A percentile compares a stretch with the other conserved stretches of the same genome.
Conservation (phyloP, 2,329 filamentous ascomycete genomes). For the Curvularia hawaiiensis region DNA sequence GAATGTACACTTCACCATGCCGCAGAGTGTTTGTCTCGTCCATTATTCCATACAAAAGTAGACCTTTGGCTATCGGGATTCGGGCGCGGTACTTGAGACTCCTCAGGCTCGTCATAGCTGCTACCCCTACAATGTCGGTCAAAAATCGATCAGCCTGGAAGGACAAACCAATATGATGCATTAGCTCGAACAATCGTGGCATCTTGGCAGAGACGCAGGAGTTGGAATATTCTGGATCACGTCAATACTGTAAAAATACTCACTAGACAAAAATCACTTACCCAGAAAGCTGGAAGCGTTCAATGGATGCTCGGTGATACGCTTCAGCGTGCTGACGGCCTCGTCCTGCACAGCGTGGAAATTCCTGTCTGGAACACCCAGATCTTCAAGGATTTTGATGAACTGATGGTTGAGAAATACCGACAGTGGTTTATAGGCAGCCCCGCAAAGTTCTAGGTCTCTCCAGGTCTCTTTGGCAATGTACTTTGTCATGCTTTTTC, state of each 20-base stretch:
- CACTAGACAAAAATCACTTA: conserved; percentile 7
- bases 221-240: conserved; percentile 55
- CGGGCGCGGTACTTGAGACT: conserved; percentile 79
- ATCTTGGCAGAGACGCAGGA: conserved; percentile 67
- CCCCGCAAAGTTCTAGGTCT: conserved; percentile 74
- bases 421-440: conserved; percentile 68
- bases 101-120: conserved; percentile 72
- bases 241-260: not conserved
- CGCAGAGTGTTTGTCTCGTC: conserved; percentile 75
- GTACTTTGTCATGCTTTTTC: conserved; percentile 83
- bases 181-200: conserved; percentile 64
- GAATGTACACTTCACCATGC: conserved; percentile 72
- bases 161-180: conserved; percentile 64
- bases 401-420: conserved; percentile 78
- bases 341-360: conserved; percentile 69
- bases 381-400: conserved; percentile 86
- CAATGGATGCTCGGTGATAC: conserved; percentile 61
- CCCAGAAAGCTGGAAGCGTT: conserved; percentile 70
- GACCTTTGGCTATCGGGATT: conserved; percentile 71
- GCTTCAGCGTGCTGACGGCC: conserved; percentile 65
- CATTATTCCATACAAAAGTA: conserved; percentile 83
- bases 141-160: conserved; percentile 74
- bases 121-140: conserved; percentile 70
- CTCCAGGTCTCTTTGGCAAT: conserved; percentile 49
- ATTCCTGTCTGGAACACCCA: conserved; percentile 62